Percentiles rank a stretch among this genome's conserved stretches.
Evolutionary conservation across 2,329 filamentous ascomycete genomes (phyloP).

Genomic region (Zarea fungicola): DNA sequence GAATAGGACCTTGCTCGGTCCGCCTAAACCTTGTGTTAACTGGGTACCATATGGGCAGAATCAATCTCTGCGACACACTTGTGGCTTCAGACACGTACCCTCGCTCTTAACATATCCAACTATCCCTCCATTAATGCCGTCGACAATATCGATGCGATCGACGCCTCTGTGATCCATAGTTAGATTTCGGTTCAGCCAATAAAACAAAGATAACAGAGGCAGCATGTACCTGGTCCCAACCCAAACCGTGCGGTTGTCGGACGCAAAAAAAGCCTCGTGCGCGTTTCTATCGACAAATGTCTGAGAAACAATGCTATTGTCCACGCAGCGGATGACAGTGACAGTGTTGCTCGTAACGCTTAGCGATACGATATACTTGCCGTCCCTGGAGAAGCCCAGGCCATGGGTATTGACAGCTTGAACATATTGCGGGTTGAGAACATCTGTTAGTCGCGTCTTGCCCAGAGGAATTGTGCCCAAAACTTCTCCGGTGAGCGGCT

Average conservation of each 20-base stretch:
- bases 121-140: slow-evolving; percentile 13
- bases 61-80: no score
- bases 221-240: slow-evolving; percentile 16
- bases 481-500: slow-evolving; percentile 9
- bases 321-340: slow-evolving; percentile 14
- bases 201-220: no score
- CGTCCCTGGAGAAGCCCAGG: slow-evolving; percentile 15
- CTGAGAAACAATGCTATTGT: slow-evolving; percentile 14
- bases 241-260: slow-evolving; percentile 15
- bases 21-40: no score
- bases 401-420: slow-evolving; percentile 15
- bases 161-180: no score
- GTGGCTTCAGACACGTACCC: no score
- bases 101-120: no score
- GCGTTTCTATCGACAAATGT: slow-evolving; percentile 13
- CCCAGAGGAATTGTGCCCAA: slow-evolving; percentile 15
- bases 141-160: slow-evolving; percentile 14
- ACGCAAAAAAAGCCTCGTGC: slow-evolving; percentile 17
- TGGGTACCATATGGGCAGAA: no score
- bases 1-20: slow-evolving; percentile 17
- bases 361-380: slow-evolving; percentile 15
- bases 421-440: slow-evolving; percentile 15
- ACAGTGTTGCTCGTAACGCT: slow-evolving; percentile 15
- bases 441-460: slow-evolving; percentile 4
- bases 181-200: no score